Percentiles rank a stretch among this genome's conserved stretches.
Evolutionary conservation across 2,329 filamentous ascomycete genomes (phyloP).

Genomic region (Colletotrichum sp.): DNA sequence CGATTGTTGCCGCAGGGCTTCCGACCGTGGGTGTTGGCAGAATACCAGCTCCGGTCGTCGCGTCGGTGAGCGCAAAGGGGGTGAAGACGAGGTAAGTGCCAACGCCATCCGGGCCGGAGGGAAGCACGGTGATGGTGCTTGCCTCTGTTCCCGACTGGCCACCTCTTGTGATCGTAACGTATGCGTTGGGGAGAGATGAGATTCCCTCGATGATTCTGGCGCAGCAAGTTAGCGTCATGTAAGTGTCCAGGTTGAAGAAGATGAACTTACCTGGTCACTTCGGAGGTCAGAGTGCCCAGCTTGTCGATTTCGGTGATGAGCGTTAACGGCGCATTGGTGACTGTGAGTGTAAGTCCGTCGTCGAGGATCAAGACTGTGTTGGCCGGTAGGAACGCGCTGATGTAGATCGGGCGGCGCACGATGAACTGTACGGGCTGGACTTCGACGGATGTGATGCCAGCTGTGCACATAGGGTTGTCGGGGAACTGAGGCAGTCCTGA

Average conservation of each 20-base stretch:
- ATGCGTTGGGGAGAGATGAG: conserved; percentile 3
- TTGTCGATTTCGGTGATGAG: conserved; percentile 15
- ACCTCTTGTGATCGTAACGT: conserved; percentile 12
- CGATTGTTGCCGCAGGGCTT: background rate
- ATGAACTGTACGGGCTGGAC: conserved; percentile 18
- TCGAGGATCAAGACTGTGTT: conserved; percentile 15
- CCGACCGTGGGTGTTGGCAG: background rate
- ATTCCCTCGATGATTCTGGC: background rate
- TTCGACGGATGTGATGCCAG: conserved; percentile 18
- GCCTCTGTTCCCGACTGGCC: conserved; percentile 4
- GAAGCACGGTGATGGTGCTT: conserved; percentile 12
- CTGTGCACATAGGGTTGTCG: conserved; percentile 12
- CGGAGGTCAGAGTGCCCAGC: conserved; percentile 8
- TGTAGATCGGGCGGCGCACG: conserved; percentile 17
- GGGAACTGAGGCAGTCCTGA: conserved; percentile 14
- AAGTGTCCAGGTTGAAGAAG: background rate
- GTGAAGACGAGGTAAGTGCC: conserved; percentile 16
- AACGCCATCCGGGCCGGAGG: background rate
- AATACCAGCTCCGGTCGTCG: background rate
- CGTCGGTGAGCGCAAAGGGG: background rate
- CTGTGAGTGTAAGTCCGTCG: conserved; percentile 12
- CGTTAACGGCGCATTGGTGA: conserved; percentile 16
- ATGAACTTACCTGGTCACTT: conserved; percentile 1
- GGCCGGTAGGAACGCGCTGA: conserved; percentile 14
- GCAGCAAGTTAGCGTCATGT: background rate